phyloP scores from a whole-genome alignment of 257 asterid genomes.

The Penstemon newberryi region DNA sequence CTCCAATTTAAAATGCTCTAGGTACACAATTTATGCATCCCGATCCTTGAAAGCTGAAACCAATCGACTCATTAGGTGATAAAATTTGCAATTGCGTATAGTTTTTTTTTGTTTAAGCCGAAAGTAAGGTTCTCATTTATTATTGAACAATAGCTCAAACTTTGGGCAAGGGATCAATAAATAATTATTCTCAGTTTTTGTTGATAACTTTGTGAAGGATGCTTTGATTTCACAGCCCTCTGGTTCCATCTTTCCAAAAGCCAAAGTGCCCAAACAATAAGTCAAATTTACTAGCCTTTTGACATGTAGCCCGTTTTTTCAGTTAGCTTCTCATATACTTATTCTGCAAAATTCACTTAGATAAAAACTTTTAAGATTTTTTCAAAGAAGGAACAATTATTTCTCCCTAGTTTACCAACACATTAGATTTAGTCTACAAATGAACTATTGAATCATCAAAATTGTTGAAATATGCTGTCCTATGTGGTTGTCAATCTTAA shows the following conservation, averaged over 20 bases:
- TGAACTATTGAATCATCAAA: background rate
- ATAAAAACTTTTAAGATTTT: background rate
- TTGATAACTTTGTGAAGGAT: conserved; percentile 30
- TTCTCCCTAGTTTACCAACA: too few relatives aligned
- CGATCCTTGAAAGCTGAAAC: too few relatives aligned
- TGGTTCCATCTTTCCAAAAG: conserved; percentile 48
- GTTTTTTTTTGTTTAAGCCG: background rate
- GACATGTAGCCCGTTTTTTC: conserved; percentile 6
- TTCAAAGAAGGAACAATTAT: background rate
- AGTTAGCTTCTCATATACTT: conserved; percentile 36
- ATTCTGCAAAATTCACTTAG: conserved; percentile 16
- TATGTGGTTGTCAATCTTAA: conserved; percentile 3
- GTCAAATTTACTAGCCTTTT: conserved; percentile 41
- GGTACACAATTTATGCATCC: too few relatives aligned
- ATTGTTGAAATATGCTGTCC: too few relatives aligned
- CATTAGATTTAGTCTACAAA: too few relatives aligned
- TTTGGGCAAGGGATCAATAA: conserved; percentile 64
- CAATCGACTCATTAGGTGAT: too few relatives aligned
- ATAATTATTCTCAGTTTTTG: conserved; percentile 18
- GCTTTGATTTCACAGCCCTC: conserved; percentile 27
- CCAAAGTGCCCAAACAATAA: conserved; percentile 43
- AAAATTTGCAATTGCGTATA: too few relatives aligned
- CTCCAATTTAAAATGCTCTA: too few relatives aligned
- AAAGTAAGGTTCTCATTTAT: conserved; percentile 29
- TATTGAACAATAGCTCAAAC: conserved; percentile 44